A percentile compares a stretch with the other conserved stretches of the same genome.
These are phyloP conservation scores for Citrus australasica DNA, from an alignment of 345 rosid genomes.

Conservation along the genomic window DNA sequence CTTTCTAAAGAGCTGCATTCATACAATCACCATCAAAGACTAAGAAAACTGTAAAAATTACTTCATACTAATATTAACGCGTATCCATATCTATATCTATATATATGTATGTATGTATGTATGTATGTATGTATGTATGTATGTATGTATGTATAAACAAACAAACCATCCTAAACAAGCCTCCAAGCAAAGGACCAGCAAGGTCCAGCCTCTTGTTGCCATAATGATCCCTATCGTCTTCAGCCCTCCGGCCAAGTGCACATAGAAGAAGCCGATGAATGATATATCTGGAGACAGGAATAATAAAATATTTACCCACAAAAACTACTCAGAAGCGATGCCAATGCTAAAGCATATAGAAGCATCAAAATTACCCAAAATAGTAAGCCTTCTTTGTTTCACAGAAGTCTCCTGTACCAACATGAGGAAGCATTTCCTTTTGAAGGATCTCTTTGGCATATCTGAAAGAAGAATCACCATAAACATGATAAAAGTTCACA, in stretches of 20 bases:
- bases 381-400: constrained; percentile 98
- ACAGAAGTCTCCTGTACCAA: constrained; percentile 85
- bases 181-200: constrained; percentile 98
- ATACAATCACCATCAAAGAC: constrained; percentile 11
- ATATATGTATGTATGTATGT: neutral
- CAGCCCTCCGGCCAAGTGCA: constrained; percentile 92
- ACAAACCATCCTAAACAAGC: constrained; percentile 91
- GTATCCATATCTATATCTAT: neutral
- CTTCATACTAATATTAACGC: neutral
- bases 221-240: constrained; percentile 98
- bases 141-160: neutral
- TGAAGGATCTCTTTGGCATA: constrained; percentile 97
- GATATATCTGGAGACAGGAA: constrained; percentile 53
- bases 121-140: neutral
- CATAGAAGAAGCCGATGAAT: constrained; percentile 91
- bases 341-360: neutral
- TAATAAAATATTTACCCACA: neutral
- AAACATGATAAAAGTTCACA: constrained; percentile 20
- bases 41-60: neutral
- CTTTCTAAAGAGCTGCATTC: constrained; percentile 87
- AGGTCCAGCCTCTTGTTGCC: constrained; percentile 99
- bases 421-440: constrained; percentile 99
- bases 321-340: constrained; percentile 7
- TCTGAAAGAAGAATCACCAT: constrained; percentile 40
- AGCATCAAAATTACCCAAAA: constrained; percentile 63